Conservation (phyloP, 257 asterid species). For the Leonotis leonurus region DNA sequence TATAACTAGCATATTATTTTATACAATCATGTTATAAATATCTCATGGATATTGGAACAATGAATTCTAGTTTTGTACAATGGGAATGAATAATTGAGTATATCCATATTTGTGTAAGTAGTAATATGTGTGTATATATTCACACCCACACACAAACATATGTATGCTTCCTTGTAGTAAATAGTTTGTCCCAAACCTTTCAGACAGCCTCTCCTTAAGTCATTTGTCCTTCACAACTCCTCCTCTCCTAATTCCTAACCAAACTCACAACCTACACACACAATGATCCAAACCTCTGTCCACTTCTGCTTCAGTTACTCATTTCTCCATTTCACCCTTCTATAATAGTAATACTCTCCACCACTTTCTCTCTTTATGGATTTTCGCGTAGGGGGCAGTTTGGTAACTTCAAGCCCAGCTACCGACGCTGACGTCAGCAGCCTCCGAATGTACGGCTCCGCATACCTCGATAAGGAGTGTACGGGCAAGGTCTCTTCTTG, state of each 20-base stretch:
- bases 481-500: constrained; percentile 28
- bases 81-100: too few relatives aligned
- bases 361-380: constrained; percentile 37
- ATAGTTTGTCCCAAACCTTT: constrained; percentile 26
- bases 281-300: constrained; percentile 36
- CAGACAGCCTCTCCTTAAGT: constrained; percentile 24
- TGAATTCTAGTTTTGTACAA: too few relatives aligned
- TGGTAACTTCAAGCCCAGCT: constrained; percentile 28
- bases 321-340: constrained; percentile 27
- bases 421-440: constrained; percentile 16
- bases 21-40: too few relatives aligned
- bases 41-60: too few relatives aligned
- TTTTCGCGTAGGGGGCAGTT: constrained; percentile 48
- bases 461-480: constrained; percentile 38
- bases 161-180: background rate
- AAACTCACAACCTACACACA: constrained; percentile 5
- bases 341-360: constrained; percentile 18
- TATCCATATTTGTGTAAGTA: too few relatives aligned
- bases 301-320: constrained; percentile 25
- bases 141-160: background rate
- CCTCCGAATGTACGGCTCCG: constrained; percentile 59
- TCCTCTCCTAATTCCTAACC: constrained; percentile 20
- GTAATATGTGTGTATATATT: too few relatives aligned
- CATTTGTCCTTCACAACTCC: constrained; percentile 11
- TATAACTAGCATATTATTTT: too few relatives aligned